Conservation (phyloP, 441 rosid species). For the Brassica hybrid region DNA sequence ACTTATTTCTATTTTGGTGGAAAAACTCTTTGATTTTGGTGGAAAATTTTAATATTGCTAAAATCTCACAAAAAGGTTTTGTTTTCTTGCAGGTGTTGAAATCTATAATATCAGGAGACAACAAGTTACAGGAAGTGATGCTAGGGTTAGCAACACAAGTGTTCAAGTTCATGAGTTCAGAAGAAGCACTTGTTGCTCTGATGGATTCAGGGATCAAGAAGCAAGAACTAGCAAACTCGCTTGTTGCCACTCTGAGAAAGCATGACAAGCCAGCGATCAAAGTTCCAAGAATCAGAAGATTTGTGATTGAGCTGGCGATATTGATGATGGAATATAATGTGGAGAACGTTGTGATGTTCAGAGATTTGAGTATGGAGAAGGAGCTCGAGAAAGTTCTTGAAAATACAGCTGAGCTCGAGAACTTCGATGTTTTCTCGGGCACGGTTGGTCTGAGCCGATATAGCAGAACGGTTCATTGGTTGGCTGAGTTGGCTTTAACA, state of each 20-base stretch:
- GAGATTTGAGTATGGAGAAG: constrained; percentile 59
- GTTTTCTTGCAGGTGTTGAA: constrained; percentile 60
- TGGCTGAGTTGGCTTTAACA: constrained; percentile 67
- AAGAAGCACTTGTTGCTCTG: constrained; percentile 55
- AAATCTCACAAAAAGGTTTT: not conserved
- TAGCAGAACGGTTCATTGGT: constrained; percentile 65
- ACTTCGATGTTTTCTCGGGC: constrained; percentile 87
- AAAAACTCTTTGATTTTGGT: no score
- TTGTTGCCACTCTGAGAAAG: constrained; percentile 61
- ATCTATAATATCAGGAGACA: constrained; percentile 60
- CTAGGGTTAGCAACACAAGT: constrained; percentile 78
- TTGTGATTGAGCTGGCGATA: constrained; percentile 75
- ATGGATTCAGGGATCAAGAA: constrained; percentile 55
- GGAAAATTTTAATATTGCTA: not conserved
- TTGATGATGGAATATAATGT: constrained; percentile 90
- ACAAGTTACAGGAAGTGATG: constrained; percentile 88
- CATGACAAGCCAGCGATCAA: constrained; percentile 62
- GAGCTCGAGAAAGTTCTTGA: constrained; percentile 74
- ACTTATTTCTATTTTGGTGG: no score
- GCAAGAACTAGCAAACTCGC: constrained; percentile 51
- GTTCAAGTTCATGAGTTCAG: constrained; percentile 61
- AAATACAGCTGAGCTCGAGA: constrained; percentile 86
- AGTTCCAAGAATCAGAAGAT: constrained; percentile 85
- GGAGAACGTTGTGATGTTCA: constrained; percentile 48
- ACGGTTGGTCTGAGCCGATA: constrained; percentile 82